phyloP scores from a whole-genome alignment of 1,284 basidiomycete species.

The Phenoliferia sp. region DNA sequence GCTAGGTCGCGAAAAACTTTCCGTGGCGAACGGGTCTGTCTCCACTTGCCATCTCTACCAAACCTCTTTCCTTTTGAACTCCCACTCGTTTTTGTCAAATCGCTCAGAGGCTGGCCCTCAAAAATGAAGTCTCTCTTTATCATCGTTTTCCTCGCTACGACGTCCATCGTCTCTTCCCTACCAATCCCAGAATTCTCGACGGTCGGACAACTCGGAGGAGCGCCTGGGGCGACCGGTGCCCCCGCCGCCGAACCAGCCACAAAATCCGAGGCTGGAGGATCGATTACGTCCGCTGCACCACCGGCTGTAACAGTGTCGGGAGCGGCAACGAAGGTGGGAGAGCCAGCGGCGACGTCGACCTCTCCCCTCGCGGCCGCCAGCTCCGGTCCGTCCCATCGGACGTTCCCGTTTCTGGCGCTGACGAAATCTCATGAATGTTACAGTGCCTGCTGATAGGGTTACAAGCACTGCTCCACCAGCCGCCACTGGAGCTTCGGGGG shows the following conservation, averaged over 20 bases:
- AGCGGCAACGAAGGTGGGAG: no score
- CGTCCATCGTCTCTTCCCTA: not conserved
- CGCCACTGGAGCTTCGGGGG: not conserved
- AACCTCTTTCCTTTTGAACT: not conserved
- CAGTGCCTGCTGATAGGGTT: no score
- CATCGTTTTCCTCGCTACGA: not conserved
- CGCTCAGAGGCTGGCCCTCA: not conserved
- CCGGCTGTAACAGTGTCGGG: no score
- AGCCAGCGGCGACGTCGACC: no score
- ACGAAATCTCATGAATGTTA: no score
- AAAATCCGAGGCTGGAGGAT: no score
- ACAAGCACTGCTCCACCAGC: no score
- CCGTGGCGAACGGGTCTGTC: no score
- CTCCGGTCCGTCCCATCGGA: no score
- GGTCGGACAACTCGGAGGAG: not conserved
- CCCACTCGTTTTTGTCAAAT: not conserved
- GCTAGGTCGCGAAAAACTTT: no score
- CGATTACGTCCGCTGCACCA: not conserved
- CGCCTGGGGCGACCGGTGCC: not conserved
- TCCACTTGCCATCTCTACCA: not conserved
- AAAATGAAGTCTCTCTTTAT: not conserved
- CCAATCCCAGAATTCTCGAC: not conserved
- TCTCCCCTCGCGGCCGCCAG: no score
- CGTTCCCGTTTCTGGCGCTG: no score
- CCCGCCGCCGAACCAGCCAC: not conserved